A percentile compares a stretch with the other conserved stretches of the same genome.
phyloP scores from a whole-genome alignment of 2,329 filamentous ascomycete genomes.

The Epichloe gansuensis region DNA sequence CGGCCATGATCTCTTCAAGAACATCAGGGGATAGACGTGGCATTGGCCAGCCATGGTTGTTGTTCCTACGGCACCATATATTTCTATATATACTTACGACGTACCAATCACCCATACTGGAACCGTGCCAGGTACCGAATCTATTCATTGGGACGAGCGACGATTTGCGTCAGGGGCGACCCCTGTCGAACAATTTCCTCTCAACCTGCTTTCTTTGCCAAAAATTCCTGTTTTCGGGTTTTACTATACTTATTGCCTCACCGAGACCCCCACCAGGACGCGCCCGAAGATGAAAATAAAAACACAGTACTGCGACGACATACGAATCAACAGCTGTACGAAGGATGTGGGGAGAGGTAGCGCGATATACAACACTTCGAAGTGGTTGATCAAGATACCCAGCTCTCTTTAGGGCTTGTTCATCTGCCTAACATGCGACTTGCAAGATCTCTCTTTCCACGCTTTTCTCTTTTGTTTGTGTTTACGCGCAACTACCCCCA shows the following conservation, averaged over 20 bases:
- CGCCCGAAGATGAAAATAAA: not conserved
- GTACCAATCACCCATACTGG: not conserved
- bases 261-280: not conserved
- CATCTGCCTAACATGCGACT: conserved; percentile 15
- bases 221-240: conserved; percentile 1
- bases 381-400: conserved; percentile 27
- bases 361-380: conserved; percentile 12
- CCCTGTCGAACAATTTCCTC: not conserved
- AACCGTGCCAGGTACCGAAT: not conserved
- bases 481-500: not conserved
- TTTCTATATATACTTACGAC: not conserved
- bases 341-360: not conserved
- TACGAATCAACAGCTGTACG: conserved; percentile 1
- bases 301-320: conserved; percentile 1
- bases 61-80: not conserved
- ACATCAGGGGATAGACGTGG: conserved; percentile 36
- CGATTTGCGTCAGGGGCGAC: conserved; percentile 12
- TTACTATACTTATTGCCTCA: not conserved
- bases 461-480: conserved; percentile 9
- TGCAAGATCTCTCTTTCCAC: not conserved
- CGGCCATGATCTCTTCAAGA: conserved; percentile 44
- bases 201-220: conserved; percentile 9
- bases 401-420: conserved; percentile 25
- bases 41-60: not conserved
- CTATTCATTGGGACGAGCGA: conserved; percentile 15